Percentiles rank a stretch among this genome's conserved stretches.
These are phyloP conservation scores for Scedosporium aurantiacum DNA, from an alignment of 2,329 filamentous ascomycete species.

Conservation along the genomic window DNA sequence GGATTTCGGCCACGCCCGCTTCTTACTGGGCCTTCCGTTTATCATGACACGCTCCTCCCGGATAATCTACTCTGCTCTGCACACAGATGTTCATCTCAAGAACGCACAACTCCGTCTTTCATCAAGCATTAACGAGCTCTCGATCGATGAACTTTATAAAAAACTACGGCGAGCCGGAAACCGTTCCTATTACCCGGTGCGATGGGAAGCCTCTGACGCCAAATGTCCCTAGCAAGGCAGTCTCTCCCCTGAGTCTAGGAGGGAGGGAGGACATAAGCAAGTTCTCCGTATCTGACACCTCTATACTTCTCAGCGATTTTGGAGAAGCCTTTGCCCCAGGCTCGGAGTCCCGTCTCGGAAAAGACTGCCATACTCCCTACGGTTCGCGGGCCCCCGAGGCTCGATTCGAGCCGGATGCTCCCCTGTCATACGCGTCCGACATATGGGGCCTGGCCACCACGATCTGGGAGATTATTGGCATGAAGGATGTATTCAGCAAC, in stretches of 20 bases:
- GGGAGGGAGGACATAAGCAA: slow-evolving; percentile 15
- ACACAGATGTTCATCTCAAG: slow-evolving; percentile 15
- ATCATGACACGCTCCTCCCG: background rate
- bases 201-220: slow-evolving; percentile 15
- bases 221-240: slow-evolving; percentile 17
- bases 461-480: slow-evolving; percentile 15
- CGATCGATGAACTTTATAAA: slow-evolving; percentile 19
- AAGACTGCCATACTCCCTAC: slow-evolving; percentile 12
- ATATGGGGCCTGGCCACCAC: slow-evolving; percentile 14
- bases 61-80: no score
- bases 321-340: slow-evolving; percentile 19
- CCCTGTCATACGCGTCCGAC: slow-evolving; percentile 10
- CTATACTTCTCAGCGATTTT: slow-evolving; percentile 22
- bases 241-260: slow-evolving; percentile 14
- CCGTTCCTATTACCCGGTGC: slow-evolving; percentile 14
- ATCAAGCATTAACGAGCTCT: slow-evolving; percentile 14
- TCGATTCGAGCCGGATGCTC: slow-evolving; percentile 5
- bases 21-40: no score
- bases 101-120: slow-evolving; percentile 13
- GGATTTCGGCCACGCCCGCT: no score
- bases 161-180: slow-evolving; percentile 18
- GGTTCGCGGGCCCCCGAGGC: slow-evolving; percentile 9
- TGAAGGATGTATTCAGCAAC: slow-evolving; percentile 14
- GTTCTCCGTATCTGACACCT: slow-evolving; percentile 17
- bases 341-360: slow-evolving; percentile 12